Conservation (phyloP, 1,139 yeast species). For the Yamadazyma siamensis region DNA sequence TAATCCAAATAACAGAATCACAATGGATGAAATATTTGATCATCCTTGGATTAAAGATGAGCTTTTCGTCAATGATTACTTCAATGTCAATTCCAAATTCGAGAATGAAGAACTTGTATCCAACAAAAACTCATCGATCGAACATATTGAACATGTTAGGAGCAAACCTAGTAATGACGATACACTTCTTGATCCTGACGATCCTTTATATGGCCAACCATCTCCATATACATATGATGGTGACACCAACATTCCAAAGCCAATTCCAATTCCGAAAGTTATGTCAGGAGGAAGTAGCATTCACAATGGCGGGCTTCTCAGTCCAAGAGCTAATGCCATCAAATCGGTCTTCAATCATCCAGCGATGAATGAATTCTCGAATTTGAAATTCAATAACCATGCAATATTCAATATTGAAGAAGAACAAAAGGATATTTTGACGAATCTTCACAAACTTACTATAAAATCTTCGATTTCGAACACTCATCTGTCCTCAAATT, state of each 20-base stretch:
- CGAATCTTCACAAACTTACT: slow-evolving; percentile 13
- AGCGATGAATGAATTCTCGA: slow-evolving; percentile 28
- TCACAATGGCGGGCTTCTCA: slow-evolving; percentile 13
- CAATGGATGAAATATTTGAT: slow-evolving; percentile 60
- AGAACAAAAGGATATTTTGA: slow-evolving; percentile 17
- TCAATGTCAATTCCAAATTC: slow-evolving; percentile 14
- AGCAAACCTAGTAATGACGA: slow-evolving; percentile 1
- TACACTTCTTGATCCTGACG: slow-evolving; percentile 11
- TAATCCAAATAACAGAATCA: slow-evolving; percentile 65
- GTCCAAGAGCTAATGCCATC: slow-evolving; percentile 46
- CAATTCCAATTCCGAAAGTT: slow-evolving; percentile 6
- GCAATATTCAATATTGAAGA: slow-evolving; percentile 30
- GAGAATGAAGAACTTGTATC: slow-evolving; percentile 8
- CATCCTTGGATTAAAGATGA: slow-evolving; percentile 40
- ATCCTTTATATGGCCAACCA: slow-evolving; percentile 16
- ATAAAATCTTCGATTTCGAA: slow-evolving; percentile 10
- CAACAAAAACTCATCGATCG: slow-evolving; percentile 2
- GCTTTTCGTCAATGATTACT: slow-evolving; percentile 14
- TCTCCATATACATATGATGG: slow-evolving; percentile 15
- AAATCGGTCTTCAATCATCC: slow-evolving; percentile 45
- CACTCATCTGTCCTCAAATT: slow-evolving; percentile 17
- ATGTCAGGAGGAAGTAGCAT: too few species aligned
- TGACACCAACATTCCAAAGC: slow-evolving; percentile 8
- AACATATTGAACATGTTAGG: slow-evolving; percentile 10
- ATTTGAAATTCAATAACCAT: slow-evolving; percentile 22